These are phyloP conservation scores for Phytophthora capsici DNA, from an alignment of 352 stramenopile species.

Conservation along the genomic window DNA sequence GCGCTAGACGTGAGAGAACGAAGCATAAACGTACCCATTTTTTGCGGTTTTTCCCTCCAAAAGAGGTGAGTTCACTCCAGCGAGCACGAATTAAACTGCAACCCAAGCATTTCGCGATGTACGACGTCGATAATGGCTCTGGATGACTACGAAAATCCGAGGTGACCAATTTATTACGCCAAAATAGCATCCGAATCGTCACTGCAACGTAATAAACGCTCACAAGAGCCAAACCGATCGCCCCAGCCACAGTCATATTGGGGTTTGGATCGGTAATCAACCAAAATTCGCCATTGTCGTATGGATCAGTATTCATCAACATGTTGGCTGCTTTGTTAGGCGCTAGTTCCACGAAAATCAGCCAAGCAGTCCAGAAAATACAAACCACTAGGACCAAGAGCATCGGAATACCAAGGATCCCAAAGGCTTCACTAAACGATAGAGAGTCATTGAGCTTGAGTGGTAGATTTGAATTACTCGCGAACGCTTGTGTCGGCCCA, in stretches of 20 bases:
- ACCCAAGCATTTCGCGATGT: background rate
- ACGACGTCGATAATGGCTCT: background rate
- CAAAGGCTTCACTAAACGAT: conserved; percentile 11
- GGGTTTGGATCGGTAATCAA: conserved; percentile 17
- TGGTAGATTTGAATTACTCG: background rate
- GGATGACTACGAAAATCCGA: background rate
- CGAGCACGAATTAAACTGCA: background rate
- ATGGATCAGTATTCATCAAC: conserved; percentile 26
- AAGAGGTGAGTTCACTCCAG: conserved; percentile 28
- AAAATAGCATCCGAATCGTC: conserved; percentile 19
- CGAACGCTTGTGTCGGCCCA: background rate
- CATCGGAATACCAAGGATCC: conserved; percentile 22
- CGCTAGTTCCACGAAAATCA: conserved; percentile 20
- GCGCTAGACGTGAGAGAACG: background rate
- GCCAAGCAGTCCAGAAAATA: conserved; percentile 22
- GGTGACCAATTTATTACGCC: conserved; percentile 5
- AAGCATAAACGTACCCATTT: conserved; percentile 17
- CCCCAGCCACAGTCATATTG: conserved; percentile 1
- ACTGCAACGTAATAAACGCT: conserved; percentile 15
- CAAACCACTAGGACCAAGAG: conserved; percentile 14
- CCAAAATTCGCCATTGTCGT: conserved; percentile 33
- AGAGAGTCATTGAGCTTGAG: background rate
- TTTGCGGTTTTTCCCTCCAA: conserved; percentile 29
- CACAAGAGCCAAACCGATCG: conserved; percentile 9
- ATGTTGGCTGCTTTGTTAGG: conserved; percentile 28